phyloP scores from a whole-genome alignment of 2,329 filamentous ascomycete species.

The Pseudocercospora pini-densiflorae region DNA sequence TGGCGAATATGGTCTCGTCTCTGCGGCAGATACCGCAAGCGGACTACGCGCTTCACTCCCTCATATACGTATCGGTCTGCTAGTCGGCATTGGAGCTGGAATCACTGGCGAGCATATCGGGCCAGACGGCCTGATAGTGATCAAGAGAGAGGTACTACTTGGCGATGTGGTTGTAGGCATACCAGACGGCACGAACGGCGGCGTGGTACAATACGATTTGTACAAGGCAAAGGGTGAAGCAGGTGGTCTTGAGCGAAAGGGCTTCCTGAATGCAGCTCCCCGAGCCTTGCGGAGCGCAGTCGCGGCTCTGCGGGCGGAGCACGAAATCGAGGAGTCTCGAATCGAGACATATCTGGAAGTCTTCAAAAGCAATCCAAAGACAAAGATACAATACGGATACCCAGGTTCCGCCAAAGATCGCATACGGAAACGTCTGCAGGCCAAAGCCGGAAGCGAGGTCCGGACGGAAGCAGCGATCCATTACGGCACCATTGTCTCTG shows the following conservation, averaged over 20 bases:
- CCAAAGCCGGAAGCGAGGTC: neutral
- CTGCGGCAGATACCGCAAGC: slow-evolving; percentile 23
- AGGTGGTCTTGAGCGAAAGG: slow-evolving; percentile 19
- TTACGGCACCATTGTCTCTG: slow-evolving; percentile 47
- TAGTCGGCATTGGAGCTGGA: slow-evolving; percentile 35
- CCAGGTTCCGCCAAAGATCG: neutral
- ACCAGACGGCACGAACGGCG: slow-evolving; percentile 22
- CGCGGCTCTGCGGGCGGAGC: slow-evolving; percentile 8
- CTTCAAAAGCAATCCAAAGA: slow-evolving; percentile 7
- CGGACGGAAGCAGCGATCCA: slow-evolving; percentile 36
- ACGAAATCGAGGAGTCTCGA: slow-evolving; percentile 2
- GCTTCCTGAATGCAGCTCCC: slow-evolving; percentile 26
- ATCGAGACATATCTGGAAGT: neutral
- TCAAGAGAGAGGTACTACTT: slow-evolving; percentile 32
- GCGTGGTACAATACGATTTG: slow-evolving; percentile 36
- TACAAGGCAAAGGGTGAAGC: slow-evolving; percentile 20
- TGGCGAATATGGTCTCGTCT: slow-evolving; percentile 19
- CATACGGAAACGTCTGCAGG: neutral
- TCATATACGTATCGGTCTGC: slow-evolving; percentile 21
- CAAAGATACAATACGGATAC: neutral
- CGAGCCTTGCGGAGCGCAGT: slow-evolving; percentile 16
- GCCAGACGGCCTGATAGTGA: slow-evolving; percentile 20
- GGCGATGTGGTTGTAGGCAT: slow-evolving; percentile 37
- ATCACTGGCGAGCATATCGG: slow-evolving; percentile 29
- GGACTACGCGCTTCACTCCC: neutral